Evolutionary conservation across 1,284 basidiomycete genomes (phyloP), one percentile per base, ranked within the genome.

Genomic region (Xerocomus amazonicus): DNA sequence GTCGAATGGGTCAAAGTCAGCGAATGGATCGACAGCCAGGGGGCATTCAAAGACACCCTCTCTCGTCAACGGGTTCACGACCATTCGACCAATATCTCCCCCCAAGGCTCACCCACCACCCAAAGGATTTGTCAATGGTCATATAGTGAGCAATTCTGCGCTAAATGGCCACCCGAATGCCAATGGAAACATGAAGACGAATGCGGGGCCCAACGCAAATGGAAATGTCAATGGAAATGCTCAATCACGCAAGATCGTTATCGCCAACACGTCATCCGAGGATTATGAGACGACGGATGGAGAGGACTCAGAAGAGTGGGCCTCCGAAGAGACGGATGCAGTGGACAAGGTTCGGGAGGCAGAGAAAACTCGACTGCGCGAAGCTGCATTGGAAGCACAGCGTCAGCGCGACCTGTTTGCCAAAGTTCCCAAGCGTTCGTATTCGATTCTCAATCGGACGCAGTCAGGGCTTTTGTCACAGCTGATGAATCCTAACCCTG

Each of bases 381-480:
- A 73, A 58, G 80, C 78, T 26, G 77, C 75, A n/a, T 51, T 79
- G 57, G 84, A 88, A 61, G 83, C 78, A 14, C 78, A 83, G 59
- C 76, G 84, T 6, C 81, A 90, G 60, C 77, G 78, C 31, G 81
- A 87, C 14, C 76, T 92, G 77, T 91, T 93, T 61, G 75, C 80
- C 50, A 92, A 91, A 69, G 73, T 86, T 9, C 87, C 89, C 5
- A 75, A 80, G 45, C 73, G 79, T 34, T 80, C 81, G 23, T 83
- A 85, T 57, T 78, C 81, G 59, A 78, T 80, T 56, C 70, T 84
- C 44, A 73, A 73, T 48, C 70, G 79, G 40, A 74, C 76, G 10
- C 68, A 69, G 39, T 79, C 79, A 4, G 87, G 87, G 6, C 64
- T 87, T 39, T 70, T 89, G 43, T 79, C 79, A 23, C 78, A 79